Conservation (phyloP, 257 asterid genomes). For the Primulina tabacum region DNA sequence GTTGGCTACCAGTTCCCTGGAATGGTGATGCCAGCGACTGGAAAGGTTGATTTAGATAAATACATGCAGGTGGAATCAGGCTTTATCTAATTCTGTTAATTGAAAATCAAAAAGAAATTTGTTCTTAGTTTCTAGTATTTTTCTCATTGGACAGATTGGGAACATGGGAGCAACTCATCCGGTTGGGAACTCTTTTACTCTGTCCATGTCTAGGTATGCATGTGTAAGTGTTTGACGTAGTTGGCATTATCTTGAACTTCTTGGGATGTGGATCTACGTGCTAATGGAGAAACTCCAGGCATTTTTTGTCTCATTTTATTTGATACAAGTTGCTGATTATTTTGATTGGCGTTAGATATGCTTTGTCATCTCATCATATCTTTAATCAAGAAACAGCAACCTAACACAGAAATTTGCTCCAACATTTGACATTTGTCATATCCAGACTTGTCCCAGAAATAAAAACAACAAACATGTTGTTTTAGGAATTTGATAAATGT, state of each 20-base stretch:
- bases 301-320: background rate
- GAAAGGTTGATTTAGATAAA: background rate
- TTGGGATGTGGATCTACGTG: slow-evolving; percentile 3
- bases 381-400: background rate
- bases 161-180: slow-evolving; percentile 49
- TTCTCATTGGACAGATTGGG: slow-evolving; percentile 50
- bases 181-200: slow-evolving; percentile 51
- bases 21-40: slow-evolving; percentile 30
- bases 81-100: slow-evolving; percentile 19
- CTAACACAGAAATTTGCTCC: background rate
- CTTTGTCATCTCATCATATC: background rate
- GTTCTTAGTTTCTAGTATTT: slow-evolving; percentile 22
- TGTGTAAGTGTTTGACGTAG: background rate
- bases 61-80: slow-evolving; percentile 51
- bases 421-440: background rate
- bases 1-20: slow-evolving; percentile 74
- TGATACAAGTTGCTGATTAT: too few relatives aligned
- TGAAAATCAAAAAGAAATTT: slow-evolving; percentile 12
- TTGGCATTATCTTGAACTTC: background rate
- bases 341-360: background rate
- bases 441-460: background rate
- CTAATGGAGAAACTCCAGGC: background rate
- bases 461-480: background rate
- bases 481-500: background rate
- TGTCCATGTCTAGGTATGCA: slow-evolving; percentile 58